Conservation (phyloP, 371 early-diverging fungal genomes). For the Apophysomyces ossiformis region DNA sequence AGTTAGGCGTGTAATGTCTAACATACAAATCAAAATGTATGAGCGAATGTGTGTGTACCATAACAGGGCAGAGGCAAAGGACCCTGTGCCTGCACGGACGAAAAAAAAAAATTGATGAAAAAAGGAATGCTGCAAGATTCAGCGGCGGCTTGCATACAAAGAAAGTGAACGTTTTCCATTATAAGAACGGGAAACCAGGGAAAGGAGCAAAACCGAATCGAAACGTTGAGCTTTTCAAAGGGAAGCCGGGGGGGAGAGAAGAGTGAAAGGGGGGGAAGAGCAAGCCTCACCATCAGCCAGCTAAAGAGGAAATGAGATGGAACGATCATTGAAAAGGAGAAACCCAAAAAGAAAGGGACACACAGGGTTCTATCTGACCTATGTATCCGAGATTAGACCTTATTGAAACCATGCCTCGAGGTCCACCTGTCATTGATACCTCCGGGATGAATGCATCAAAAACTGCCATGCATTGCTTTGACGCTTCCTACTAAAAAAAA, state of each 20-base stretch:
- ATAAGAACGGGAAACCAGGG: neutral
- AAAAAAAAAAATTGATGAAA: neutral
- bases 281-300: constrained; percentile 1
- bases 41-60: neutral
- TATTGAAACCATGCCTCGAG: constrained; percentile 3
- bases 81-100: constrained; percentile 6
- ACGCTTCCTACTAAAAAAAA: neutral
- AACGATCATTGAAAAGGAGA: constrained; percentile 7
- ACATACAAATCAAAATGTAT: neutral
- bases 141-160: constrained; percentile 8
- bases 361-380: neutral
- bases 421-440: neutral
- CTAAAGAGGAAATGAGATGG: constrained; percentile 1
- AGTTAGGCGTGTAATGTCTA: neutral
- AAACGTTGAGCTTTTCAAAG: neutral
- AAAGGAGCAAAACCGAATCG: neutral
- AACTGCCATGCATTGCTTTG: neutral
- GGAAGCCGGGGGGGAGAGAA: neutral
- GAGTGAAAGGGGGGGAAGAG: neutral
- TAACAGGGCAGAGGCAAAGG: neutral
- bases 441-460: neutral
- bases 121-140: constrained; percentile 9
- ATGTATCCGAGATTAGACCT: neutral
- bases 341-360: neutral
- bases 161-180: neutral